Percentiles rank a stretch among this genome's conserved stretches.
These are phyloP conservation scores for Linderniella brevidens DNA, from an alignment of 257 asterid species.

Conservation along the genomic window DNA sequence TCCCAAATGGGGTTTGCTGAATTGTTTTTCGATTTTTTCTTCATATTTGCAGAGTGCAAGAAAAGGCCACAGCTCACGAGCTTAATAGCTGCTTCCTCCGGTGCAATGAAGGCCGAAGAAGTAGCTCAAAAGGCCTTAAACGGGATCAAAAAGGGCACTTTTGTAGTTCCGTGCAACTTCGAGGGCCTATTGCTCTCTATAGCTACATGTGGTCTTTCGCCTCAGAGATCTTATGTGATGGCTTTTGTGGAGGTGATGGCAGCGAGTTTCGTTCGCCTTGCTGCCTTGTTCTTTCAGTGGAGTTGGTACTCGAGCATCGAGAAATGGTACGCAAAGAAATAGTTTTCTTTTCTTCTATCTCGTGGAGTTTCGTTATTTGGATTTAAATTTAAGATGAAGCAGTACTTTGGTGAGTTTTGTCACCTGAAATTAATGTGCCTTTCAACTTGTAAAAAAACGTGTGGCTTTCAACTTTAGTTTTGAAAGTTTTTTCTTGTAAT, in stretches of 20 bases:
- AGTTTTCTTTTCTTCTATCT: background rate
- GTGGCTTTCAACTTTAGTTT: no score
- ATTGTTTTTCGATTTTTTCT: no score
- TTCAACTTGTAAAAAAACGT: no score
- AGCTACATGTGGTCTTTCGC: slow-evolving; percentile 76
- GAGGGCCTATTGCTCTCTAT: slow-evolving; percentile 58
- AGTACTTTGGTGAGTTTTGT: no score
- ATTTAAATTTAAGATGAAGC: no score
- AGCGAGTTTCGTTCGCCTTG: slow-evolving; percentile 45
- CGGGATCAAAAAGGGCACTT: slow-evolving; percentile 56
- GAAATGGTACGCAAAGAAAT: slow-evolving; percentile 38
- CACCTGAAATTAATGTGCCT: no score
- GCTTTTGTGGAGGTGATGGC: slow-evolving; percentile 72
- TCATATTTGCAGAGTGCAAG: slow-evolving; percentile 48
- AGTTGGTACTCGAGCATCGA: slow-evolving; percentile 61
- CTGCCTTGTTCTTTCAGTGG: slow-evolving; percentile 76
- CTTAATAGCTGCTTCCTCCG: slow-evolving; percentile 78
- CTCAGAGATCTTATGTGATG: slow-evolving; percentile 70
- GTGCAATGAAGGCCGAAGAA: slow-evolving; percentile 80
- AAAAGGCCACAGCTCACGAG: slow-evolving; percentile 64
- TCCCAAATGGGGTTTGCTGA: background rate
- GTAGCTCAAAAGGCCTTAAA: slow-evolving; percentile 57
- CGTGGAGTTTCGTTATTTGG: no score
- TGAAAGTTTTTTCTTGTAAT: no score
- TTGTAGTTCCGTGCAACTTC: slow-evolving; percentile 69